Base-by-base conservation (phyloP, 257 asterid genomes). In the Linderniella brevidens region DNA sequence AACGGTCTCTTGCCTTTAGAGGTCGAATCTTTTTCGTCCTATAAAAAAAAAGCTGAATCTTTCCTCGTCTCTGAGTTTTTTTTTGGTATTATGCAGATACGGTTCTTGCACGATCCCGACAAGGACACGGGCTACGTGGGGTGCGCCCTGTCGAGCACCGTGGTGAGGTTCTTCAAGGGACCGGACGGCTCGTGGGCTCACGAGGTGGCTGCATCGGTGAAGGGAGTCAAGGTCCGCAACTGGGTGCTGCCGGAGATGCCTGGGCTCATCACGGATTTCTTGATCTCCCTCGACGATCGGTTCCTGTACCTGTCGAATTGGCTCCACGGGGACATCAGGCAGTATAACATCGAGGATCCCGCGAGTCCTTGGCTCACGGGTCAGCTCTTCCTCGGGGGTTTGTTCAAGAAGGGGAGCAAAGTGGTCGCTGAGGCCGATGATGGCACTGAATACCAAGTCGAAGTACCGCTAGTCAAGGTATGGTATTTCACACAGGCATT, bases 251-350 rank as follows among this genome's bases (percentile, higher is more conserved):
- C 48, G 19, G 19, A 12, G 50, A 50, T 36, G 39, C 48, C 35
- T 19, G 3, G 16, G 18, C 8, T 35, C 16, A 19, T 46, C 19
- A 32, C 7, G n/a, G 19, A 42, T 10, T 4, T n/a, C 39, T 29
- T 41, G 5, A 40, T 38, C 43, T 9, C 43, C 54, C 72, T 25
- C 32, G 32, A 25, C 32, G 32, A 25, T 25, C 32, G 32, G 6
- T 25, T 25, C 32, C 32, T 83, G 9, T 83, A 83, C 70, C 58
- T 83, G 44, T 66, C 68, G 8, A 86, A 86, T 65, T 86, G 97
- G 97, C 94, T 86, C 54, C 97, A 86, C 12, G 97, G 97, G 55
- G 97, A 86, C 62, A 71, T 86, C 41, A 66, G 94, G 46, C 94
- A 86, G 51, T 86, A 86, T 48, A 75, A 82, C 48, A 71, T 86